phyloP scores from a whole-genome alignment of 495 filamentous ascomycete species.

The Pseudevernia furfuracea region DNA sequence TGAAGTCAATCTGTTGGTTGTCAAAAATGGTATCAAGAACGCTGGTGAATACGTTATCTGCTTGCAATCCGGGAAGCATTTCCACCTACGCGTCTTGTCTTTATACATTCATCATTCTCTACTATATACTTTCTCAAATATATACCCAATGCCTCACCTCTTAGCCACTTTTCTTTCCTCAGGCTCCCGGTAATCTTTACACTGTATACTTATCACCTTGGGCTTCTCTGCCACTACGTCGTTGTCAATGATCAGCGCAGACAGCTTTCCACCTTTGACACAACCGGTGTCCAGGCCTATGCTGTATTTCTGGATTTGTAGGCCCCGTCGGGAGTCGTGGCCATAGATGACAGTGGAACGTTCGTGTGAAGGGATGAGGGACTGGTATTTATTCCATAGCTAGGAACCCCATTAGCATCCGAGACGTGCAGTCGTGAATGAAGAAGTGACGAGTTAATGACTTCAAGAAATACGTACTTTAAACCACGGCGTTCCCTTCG shows the following conservation, averaged over 20 bases:
- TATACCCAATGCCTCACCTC: background rate
- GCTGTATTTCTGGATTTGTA: slow-evolving; percentile 60
- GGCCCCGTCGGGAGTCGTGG: slow-evolving; percentile 67
- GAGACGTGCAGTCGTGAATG: background rate
- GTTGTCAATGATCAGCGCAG: slow-evolving; percentile 61
- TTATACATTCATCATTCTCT: background rate
- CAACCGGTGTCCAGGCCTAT: slow-evolving; percentile 84
- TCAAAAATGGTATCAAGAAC: background rate
- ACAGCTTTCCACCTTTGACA: slow-evolving; percentile 62
- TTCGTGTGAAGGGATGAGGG: slow-evolving; percentile 22
- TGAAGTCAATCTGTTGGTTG: background rate
- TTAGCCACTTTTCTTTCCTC: slow-evolving; percentile 10
- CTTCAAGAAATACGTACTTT: slow-evolving; percentile 41
- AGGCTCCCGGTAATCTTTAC: slow-evolving; percentile 21
- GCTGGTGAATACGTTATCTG: background rate
- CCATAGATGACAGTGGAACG: slow-evolving; percentile 66
- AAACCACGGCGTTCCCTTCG: slow-evolving; percentile 57
- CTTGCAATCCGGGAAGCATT: background rate
- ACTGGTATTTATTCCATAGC: slow-evolving; percentile 54
- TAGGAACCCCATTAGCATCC: slow-evolving; percentile 19
- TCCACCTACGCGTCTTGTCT: background rate
- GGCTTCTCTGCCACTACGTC: slow-evolving; percentile 5
- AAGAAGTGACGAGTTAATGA: background rate
- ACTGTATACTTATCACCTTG: slow-evolving; percentile 21
- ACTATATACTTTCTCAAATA: background rate